Conservation (phyloP, 169 alveolate genomes). For the Eimeria maxima region DNA sequence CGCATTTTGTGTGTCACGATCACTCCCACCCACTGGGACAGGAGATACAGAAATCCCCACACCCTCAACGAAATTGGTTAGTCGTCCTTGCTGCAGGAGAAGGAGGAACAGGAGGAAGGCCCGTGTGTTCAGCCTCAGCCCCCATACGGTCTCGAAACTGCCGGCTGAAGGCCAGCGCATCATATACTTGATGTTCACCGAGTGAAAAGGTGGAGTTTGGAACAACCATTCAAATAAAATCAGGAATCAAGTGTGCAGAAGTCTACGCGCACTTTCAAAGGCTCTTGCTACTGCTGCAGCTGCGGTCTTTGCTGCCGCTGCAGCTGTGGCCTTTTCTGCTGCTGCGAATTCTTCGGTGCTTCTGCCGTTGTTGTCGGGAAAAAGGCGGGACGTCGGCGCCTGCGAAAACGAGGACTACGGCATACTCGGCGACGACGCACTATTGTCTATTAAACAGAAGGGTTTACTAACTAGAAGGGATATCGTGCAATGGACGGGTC, state of each 20-base stretch:
- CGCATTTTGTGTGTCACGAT: background rate
- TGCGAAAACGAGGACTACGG: no score
- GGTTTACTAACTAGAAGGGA: no score
- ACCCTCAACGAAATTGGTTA: background rate
- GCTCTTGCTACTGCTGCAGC: background rate
- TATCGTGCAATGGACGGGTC: no score
- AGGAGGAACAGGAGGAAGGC: background rate
- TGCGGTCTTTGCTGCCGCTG: background rate
- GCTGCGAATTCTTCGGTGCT: background rate
- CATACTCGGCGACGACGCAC: no score
- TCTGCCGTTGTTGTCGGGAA: background rate
- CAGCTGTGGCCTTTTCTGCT: background rate
- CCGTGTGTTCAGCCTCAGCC: background rate
- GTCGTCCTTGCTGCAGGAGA: background rate
- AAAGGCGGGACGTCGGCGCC: no score
- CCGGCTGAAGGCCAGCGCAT: background rate
- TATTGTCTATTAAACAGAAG: no score
- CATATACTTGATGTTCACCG: background rate
- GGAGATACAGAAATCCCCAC: background rate
- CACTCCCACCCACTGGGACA: background rate
- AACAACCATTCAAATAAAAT: background rate
- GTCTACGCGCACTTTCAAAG: background rate
- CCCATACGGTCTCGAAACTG: background rate
- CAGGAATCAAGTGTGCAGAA: background rate
- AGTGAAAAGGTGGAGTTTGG: background rate